Evolutionary conservation across 176 grass and related monocot genomes (phyloP), one percentile per base, ranked within the genome.

Genomic region (Musa itinerans): DNA sequence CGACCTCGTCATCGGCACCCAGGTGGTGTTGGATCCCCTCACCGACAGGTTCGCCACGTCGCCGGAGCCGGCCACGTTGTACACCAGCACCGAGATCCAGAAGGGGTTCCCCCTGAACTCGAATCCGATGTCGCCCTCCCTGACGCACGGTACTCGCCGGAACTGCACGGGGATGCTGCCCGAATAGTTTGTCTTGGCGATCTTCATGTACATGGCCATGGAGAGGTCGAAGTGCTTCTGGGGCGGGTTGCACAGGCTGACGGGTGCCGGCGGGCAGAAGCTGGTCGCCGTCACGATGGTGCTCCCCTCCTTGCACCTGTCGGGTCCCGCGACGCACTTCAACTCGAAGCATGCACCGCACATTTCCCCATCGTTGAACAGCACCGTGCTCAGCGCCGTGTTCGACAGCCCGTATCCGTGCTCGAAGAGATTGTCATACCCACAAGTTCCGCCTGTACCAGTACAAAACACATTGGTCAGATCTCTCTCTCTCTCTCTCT

Each of bases 321-420:
- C 68, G 7, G 19, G 29, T 4, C 69, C 66, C 74, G 68, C 82
- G 19, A 43, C 74, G 79, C 84, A 86, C 54, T 50, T 52, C 17
- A 86, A 51, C 79, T 86, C 74, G 20, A 52, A 86, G 69, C 84
- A 86, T 20, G 79, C 74, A 2, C 84, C 84, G 69, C 84, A 86
- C 12, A 29, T 86, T 52, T 73, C 79, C 7, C 74, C 74, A 11
- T 79, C 21, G 20, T 86, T 82, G 84, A 86, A 86, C 29, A 86
- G 29, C 9, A 70, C 84, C 1, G 79, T 78, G 74, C 79, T 82
- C 62, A 86, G 71, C 20, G 84, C 79, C 12, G 79, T 69, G 13
- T 70, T 86, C 64, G 78, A 69, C 12, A 86, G 65, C 11, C 84
- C 84, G 15, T 82, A 82, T 23, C 84, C 79, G 74, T 86, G 74